Conservation (phyloP, 176 grass and related monocot species). For the Dactylis glomerata region DNA sequence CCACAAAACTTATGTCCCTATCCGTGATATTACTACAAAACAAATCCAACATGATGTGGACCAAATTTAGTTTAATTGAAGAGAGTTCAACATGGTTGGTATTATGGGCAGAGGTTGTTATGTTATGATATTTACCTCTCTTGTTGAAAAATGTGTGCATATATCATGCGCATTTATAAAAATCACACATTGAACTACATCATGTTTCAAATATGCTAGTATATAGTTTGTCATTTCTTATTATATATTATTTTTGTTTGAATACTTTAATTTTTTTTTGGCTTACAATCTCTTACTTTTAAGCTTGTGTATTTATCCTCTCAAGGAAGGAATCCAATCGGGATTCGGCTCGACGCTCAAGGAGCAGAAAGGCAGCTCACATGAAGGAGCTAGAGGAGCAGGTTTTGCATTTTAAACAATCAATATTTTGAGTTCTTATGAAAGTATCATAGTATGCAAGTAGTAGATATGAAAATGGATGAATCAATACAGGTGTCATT, state of each 20-base stretch:
- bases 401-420: constrained; percentile 6
- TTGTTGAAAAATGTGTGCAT: neutral
- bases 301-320: neutral
- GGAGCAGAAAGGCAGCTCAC: constrained; percentile 84
- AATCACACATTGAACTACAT: neutral
- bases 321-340: constrained; percentile 77
- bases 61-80: neutral
- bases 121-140: neutral
- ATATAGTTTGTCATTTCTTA: neutral
- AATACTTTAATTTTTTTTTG: too few relatives aligned
- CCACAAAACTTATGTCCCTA: neutral
- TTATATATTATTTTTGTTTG: neutral
- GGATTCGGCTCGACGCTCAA: constrained; percentile 80
- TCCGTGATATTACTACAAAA: neutral
- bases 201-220: neutral
- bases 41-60: neutral
- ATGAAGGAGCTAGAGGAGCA: constrained; percentile 68
- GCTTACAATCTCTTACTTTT: too few relatives aligned
- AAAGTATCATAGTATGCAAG: neutral
- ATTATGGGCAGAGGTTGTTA: neutral
- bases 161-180: neutral
- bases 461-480: neutral
- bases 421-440: neutral
- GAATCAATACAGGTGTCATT: constrained; percentile 43
- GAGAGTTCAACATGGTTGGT: neutral